Evolutionary conservation across 2,329 filamentous ascomycete species (phyloP), one percentile per base, ranked within the genome.

Genomic region (Monilinia aucupariae): DNA sequence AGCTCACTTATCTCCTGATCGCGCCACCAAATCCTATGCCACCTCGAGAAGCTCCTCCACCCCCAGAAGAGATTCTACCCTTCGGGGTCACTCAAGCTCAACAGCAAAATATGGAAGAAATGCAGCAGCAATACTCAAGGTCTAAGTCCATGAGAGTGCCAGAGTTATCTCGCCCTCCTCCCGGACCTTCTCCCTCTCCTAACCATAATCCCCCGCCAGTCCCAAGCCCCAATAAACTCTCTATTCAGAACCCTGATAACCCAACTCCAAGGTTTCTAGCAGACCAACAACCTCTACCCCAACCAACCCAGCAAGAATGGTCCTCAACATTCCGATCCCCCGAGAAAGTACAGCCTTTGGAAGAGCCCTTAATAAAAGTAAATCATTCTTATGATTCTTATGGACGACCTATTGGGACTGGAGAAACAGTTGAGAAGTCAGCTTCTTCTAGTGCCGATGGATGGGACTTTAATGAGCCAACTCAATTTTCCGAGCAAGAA

Each of bases 391-490:
- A 81, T 67, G 84, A 89, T 70, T 76, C 77, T 30, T 82, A 82
- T 69, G 83, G 84, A 25, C 77, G 82, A 55, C 80, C 81, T 55
- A 75, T 84, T 22, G 70, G 70, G 55, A 62, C 52, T 10, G 68
- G 68, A 48, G 78, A 79, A 45, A 69, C 77, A 20, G 71, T 76
- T 30, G 80, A 85, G 60, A 82, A 86, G 71, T 65, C 77, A 55
- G 70, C 72, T 1, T 71, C 75, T 9, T 77, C 80, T 4, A 86
- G 89, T 64, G 73, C 82, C 0, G 92, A 96, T 71, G 90, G 84
- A 10, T 99, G 94, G 94, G 92, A 96, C 71, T 99, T 99, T 69
- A 91, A 93, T 61, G 92, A 97, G 64, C 82, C 85, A 10, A 79
- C 81, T n/a, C 71, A 78, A 43, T 84, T 86, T 59, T 77, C 83